Evolutionary conservation across 2,329 filamentous ascomycete species (phyloP), one percentile per base, ranked within the genome.

Genomic region (Escovopsis sp.): DNA sequence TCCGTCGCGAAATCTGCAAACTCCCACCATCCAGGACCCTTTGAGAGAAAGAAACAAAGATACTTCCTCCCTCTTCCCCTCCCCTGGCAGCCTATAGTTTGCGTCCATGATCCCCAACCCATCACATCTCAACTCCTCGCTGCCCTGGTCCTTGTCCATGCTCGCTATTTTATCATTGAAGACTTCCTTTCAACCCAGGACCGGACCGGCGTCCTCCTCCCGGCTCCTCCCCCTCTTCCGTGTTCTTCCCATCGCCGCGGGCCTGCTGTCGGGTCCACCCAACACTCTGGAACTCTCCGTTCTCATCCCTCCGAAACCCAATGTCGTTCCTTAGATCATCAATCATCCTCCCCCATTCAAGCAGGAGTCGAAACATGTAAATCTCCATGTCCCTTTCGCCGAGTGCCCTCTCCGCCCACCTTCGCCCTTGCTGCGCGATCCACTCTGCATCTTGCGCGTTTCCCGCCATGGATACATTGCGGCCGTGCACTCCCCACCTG

Each of bases 331-430:
- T 58, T 34, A 63, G 54, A 52, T 86, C 80, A 59, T 82, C 73
- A 19, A 80, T 71, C 37, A 87, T 54, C 47, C 82, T 63, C 3
- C 72, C 82, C 80, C 83, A 91, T 63, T 91, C 85, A 18, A 91
- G 61, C 51, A 91, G 60, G 46, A 91, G 57, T 38, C 85, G 66
- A 55, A 88, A 91, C 53, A 89, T 68, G 54, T 91, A 91, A 9
- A 86, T 72, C 58, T 87, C 81, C 74, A 82, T 84, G 53, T 91
- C 85, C 56, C 81, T 80, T 52, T 73, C 75, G 45, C 80, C 65
- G 15, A 87, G 51, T 11, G 74, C 80, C 55, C 68, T 67, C 6
- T 64, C 62, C 3, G 75, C 77, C 82, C 83, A 86, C 45, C 70
- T 68, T 41, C 69, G 66, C 1, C 82, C 82, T 48, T 77, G 63